Evolutionary conservation across 768 basidiomycete genomes (phyloP), one percentile per base, ranked within the genome.

Genomic region (Suillus cothurnatus): DNA sequence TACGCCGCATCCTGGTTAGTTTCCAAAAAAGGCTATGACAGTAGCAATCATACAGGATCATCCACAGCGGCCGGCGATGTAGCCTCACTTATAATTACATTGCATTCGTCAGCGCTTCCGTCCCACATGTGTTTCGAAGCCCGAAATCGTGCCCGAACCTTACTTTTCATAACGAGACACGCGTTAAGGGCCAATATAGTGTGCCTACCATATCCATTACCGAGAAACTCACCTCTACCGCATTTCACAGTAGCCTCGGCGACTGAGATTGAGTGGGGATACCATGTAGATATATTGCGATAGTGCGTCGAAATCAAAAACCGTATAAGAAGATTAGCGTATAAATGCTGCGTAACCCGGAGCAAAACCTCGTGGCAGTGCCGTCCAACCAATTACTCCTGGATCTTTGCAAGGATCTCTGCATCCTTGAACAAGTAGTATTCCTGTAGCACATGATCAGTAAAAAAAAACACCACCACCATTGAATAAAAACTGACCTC

Each of bases 361-460:
- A 62, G 55, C 62, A 59, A n/a, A n/a, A n/a, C n/a, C 6, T 68
- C 72, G 68, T 50, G 15, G 28, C 49, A 0, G 32, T 56, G 34
- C 23, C 28, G 4, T 28, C 47, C n/a, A n/a, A n/a, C n/a, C 8
- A 4, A 32, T 77, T 80, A 97, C 83, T 97, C 96, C 77, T 91
- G 86, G 73, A 98, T 95, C 84, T 96, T 97, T 65, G 97, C 97
- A 61, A 99, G 85, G 75, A 99, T 97, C 74, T 98, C 96, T 31
- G 87, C 78, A 79, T 98, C 97, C 81, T 90, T 92, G 89, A 96
- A 98, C 65, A 99, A 80, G 83, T 85, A 91, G 80, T 92, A 99
- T 75, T 99, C 97, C 95, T 98, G 71, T 23, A 36, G 39, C 61
- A 47, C 66, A 14, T 12, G n/a, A 15, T 52, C 31, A 62, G 26